Conservation (phyloP, 2,329 filamentous ascomycete species). For the Eurotiales sp. region DNA sequence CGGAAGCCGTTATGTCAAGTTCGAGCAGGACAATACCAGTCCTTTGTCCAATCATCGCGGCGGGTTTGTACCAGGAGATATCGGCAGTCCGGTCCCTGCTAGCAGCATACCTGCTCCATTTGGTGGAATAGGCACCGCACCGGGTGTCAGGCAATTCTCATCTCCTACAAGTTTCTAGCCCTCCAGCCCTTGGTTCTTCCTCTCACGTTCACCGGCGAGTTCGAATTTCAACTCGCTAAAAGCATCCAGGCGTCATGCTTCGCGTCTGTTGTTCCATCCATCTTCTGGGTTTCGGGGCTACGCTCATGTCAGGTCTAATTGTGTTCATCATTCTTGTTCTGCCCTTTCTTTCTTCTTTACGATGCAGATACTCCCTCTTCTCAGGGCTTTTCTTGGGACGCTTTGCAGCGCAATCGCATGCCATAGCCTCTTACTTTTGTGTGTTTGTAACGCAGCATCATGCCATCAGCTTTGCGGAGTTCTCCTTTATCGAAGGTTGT, state of each 20-base stretch:
- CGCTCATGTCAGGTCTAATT: conserved; percentile 2
- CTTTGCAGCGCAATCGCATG: conserved; percentile 8
- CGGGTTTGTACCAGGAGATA: conserved; percentile 58
- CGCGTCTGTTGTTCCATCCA: conserved; percentile 7
- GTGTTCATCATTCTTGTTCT: neutral
- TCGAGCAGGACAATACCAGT: conserved; percentile 51
- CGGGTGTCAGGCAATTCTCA: conserved; percentile 35
- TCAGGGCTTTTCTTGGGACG: conserved; percentile 9
- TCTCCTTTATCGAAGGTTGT: conserved; percentile 11
- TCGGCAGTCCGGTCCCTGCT: conserved; percentile 62
- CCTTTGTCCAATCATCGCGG: conserved; percentile 40
- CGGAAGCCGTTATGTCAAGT: conserved; percentile 41
- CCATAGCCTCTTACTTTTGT: conserved; percentile 2
- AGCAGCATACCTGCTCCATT: conserved; percentile 34
- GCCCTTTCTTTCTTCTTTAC: neutral
- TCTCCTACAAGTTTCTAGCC: conserved; percentile 27
- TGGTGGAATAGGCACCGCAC: conserved; percentile 33
- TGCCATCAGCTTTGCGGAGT: conserved; percentile 15
- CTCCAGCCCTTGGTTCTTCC: neutral
- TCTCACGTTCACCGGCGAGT: conserved; percentile 5
- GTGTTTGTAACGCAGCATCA: conserved; percentile 11
- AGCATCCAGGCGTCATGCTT: conserved; percentile 9
- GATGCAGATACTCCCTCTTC: conserved; percentile 5
- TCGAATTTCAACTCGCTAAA: conserved; percentile 7
- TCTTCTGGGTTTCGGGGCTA: conserved; percentile 3